Conservation (phyloP, 2,329 filamentous ascomycete genomes). For the Hymenoscyphus linearis region DNA sequence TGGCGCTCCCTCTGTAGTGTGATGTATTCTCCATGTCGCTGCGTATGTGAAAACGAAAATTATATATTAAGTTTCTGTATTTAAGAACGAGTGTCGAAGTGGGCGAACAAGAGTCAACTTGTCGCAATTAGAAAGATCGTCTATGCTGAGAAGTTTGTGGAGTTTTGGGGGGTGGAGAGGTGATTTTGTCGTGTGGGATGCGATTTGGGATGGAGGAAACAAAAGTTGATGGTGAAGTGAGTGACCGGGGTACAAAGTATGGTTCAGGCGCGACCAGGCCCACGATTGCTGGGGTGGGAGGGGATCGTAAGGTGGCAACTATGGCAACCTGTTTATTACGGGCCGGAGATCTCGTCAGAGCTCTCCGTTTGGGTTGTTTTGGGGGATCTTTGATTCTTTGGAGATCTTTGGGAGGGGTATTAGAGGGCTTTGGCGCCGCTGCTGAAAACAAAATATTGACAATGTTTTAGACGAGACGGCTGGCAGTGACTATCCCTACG, state of each 20-base stretch:
- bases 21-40: constrained; percentile 3
- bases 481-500: background rate
- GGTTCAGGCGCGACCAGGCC: background rate
- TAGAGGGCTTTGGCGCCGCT: background rate
- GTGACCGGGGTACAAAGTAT: constrained; percentile 1
- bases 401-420: background rate
- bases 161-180: background rate
- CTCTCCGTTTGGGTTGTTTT: background rate
- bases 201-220: background rate
- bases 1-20: constrained; percentile 9
- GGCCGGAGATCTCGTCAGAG: background rate
- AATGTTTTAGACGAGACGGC: background rate
- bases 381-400: background rate
- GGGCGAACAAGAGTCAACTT: constrained; percentile 6
- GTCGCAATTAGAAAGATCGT: background rate
- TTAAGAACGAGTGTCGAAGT: constrained; percentile 1
- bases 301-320: background rate
- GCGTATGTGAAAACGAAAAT: background rate
- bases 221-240: constrained; percentile 2
- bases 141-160: background rate
- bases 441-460: background rate
- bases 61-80: background rate
- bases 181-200: background rate
- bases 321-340: background rate
- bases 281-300: background rate